A percentile compares a stretch with the other conserved stretches of the same genome.
Conservation (phyloP, 371 early-diverging fungal genomes). For the Haplosporangium sp. region DNA sequence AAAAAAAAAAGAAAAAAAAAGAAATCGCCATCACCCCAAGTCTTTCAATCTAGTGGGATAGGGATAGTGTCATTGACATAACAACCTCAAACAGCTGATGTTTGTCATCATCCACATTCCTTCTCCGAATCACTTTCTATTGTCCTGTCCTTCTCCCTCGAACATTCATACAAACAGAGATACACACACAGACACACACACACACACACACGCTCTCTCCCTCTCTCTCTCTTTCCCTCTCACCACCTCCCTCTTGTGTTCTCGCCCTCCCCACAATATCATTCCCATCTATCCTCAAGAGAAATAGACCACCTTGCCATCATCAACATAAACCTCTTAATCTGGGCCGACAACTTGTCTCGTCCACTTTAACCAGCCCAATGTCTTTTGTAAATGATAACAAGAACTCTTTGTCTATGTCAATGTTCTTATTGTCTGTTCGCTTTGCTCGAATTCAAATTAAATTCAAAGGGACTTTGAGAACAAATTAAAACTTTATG, state of each 20-base stretch:
- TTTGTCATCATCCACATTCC: constrained; percentile 13
- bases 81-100: too few species aligned
- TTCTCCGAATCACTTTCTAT: background rate
- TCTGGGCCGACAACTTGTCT: constrained; percentile 9
- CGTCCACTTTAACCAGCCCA: background rate
- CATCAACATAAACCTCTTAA: constrained; percentile 11
- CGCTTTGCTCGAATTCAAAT: background rate
- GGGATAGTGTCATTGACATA: too few species aligned
- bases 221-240: background rate
- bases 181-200: too few species aligned
- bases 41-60: too few species aligned
- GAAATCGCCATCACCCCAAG: too few species aligned
- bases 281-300: constrained; percentile 4
- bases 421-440: background rate
- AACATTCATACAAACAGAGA: too few species aligned
- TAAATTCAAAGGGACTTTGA: background rate
- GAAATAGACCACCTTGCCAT: constrained; percentile 3
- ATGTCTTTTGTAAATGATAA: constrained; percentile 40
- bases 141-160: too few species aligned
- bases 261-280: background rate
- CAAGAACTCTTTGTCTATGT: background rate
- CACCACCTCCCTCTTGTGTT: background rate
- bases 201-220: too few species aligned
- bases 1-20: background rate
- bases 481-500: background rate